A percentile compares a stretch with the other conserved stretches of the same genome.
These are phyloP conservation scores for Mediolabrus comicus DNA, from an alignment of 108 stramenopile genomes.

Conservation along the genomic window DNA sequence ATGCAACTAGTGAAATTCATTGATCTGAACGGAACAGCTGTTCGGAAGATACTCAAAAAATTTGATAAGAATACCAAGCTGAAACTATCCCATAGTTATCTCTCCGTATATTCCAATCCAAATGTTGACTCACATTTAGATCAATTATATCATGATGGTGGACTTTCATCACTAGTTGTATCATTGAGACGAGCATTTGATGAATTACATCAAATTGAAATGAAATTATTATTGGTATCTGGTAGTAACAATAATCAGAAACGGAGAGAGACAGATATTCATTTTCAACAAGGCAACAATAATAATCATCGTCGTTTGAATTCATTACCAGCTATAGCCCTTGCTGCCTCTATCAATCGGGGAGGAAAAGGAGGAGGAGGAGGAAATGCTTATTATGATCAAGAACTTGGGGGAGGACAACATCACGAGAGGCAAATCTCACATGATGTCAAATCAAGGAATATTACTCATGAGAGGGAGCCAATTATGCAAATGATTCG, in stretches of 20 bases:
- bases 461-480: neutral
- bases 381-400: no score
- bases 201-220: neutral
- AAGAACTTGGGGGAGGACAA: no score
- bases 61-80: conserved; percentile 50
- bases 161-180: conserved; percentile 39
- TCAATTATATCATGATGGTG: conserved; percentile 46
- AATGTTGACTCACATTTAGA: conserved; percentile 31
- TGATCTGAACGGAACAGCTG: conserved; percentile 60
- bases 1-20: conserved; percentile 53
- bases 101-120: neutral
- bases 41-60: conserved; percentile 70
- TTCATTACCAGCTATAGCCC: neutral
- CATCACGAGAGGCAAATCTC: no score
- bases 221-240: neutral
- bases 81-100: neutral
- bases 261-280: neutral
- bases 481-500: neutral
- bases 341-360: no score
- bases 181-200: conserved; percentile 17
- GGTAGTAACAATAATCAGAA: neutral
- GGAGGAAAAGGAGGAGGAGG: no score
- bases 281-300: no score
- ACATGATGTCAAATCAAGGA: neutral
- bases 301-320: neutral